A percentile compares a stretch with the other conserved stretches of the same genome.
These are phyloP conservation scores for Pyrus betulifolia DNA, from an alignment of 306 rosid species.

Conservation along the genomic window DNA sequence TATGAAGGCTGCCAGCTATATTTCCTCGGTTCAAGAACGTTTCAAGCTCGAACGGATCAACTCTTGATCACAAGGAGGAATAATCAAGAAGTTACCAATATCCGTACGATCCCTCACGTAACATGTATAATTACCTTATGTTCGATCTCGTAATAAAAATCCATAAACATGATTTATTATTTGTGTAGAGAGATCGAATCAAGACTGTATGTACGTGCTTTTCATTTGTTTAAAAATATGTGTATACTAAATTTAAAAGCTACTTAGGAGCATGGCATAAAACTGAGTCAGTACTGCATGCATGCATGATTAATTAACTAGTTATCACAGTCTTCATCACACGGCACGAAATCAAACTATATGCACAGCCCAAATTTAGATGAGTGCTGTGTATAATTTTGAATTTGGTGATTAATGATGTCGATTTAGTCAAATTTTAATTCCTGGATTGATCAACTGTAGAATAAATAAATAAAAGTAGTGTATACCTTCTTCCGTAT, in stretches of 20 bases:
- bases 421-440: no score
- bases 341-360: no score
- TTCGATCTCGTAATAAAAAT: neutral
- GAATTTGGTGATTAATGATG: no score
- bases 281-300: neutral
- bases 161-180: neutral
- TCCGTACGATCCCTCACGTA: neutral
- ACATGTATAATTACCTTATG: no score
- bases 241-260: neutral
- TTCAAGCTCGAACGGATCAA: constrained; percentile 44
- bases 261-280: neutral
- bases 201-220: no score
- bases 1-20: constrained; percentile 51
- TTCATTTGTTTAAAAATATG: neutral
- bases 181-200: no score
- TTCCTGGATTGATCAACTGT: neutral
- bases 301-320: neutral
- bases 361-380: no score
- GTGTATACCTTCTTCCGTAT: no score
- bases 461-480: neutral
- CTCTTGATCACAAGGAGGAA: neutral
- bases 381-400: no score
- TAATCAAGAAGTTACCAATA: no score
- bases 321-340: no score
- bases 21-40: constrained; percentile 58